These are phyloP conservation scores for Poa pratensis DNA, from an alignment of 176 grass and related monocot genomes.

Conservation along the genomic window DNA sequence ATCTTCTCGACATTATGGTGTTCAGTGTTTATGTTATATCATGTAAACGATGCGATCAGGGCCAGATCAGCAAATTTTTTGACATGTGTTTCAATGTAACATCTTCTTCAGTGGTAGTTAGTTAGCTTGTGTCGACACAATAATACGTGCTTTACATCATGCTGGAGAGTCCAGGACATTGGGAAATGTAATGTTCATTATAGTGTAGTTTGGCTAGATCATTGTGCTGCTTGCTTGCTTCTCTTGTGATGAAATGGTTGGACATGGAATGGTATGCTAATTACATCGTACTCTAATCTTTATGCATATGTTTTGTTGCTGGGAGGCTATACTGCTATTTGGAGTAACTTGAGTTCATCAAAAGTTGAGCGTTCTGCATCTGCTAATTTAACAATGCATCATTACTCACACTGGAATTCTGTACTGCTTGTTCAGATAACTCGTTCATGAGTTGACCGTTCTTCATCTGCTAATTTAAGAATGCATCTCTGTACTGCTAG, in stretches of 20 bases:
- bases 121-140: constrained; percentile 29
- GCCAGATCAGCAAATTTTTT: constrained; percentile 49
- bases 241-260: neutral
- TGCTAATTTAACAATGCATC: neutral
- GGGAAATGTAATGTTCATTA: too few relatives aligned
- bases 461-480: neutral
- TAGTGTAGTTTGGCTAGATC: too few relatives aligned
- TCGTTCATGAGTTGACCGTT: neutral
- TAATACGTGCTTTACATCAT: constrained; percentile 43
- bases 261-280: neutral
- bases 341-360: neutral
- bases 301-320: neutral
- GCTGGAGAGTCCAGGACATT: too few relatives aligned
- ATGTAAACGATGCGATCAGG: constrained; percentile 28
- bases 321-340: neutral
- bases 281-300: neutral
- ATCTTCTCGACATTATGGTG: constrained; percentile 47
- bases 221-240: neutral
- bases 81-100: constrained; percentile 34
- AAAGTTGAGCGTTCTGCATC: neutral
- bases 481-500: neutral
- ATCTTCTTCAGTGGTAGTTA: constrained; percentile 2
- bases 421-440: too few relatives aligned
- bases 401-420: neutral
- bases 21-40: constrained; percentile 31